Percentiles rank a stretch among this genome's conserved stretches.
Evolutionary conservation across 441 rosid species (phyloP).

Genomic region (Populus hybrid): DNA sequence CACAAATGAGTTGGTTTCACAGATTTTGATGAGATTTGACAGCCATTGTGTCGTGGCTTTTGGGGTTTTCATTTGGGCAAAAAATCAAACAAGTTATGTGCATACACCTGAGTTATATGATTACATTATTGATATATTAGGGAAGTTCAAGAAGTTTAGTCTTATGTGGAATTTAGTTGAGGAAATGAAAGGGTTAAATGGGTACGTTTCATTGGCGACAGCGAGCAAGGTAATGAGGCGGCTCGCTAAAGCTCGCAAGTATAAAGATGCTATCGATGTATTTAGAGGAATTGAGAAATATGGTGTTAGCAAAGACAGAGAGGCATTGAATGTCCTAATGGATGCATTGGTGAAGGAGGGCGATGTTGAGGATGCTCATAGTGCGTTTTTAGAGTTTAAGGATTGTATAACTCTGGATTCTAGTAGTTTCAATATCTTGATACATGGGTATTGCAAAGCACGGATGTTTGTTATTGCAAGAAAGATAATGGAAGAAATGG

Average conservation of each 20-base stretch:
- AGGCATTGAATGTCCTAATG: constrained; percentile 53
- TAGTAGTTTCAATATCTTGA: constrained; percentile 52
- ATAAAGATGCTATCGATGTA: constrained; percentile 57
- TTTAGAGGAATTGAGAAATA: constrained; percentile 51
- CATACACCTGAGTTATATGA: constrained; percentile 47
- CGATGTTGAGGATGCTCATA: constrained; percentile 58
- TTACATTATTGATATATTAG: constrained; percentile 63
- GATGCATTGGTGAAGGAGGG: constrained; percentile 72
- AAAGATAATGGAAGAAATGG: constrained; percentile 54
- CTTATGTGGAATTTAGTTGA: constrained; percentile 58
- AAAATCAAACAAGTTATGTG: constrained; percentile 56
- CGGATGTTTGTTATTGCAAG: constrained; percentile 54
- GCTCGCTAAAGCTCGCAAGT: constrained; percentile 52
- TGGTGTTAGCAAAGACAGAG: constrained; percentile 40
- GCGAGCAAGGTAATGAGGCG: constrained; percentile 67
- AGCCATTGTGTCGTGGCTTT: constrained; percentile 52
- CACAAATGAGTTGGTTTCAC: constrained; percentile 44
- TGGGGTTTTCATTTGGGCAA: constrained; percentile 78
- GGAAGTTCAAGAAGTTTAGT: constrained; percentile 51
- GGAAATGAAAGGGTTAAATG: constrained; percentile 46
- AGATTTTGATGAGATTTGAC: constrained; percentile 56
- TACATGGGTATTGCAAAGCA: constrained; percentile 76
- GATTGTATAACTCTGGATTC: constrained; percentile 32
- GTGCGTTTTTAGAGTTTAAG: constrained; percentile 45
- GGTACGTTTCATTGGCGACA: constrained; percentile 49